These are phyloP conservation scores for Trichoderma guizhouense DNA, from an alignment of 2,329 filamentous ascomycete species.

Conservation along the genomic window DNA sequence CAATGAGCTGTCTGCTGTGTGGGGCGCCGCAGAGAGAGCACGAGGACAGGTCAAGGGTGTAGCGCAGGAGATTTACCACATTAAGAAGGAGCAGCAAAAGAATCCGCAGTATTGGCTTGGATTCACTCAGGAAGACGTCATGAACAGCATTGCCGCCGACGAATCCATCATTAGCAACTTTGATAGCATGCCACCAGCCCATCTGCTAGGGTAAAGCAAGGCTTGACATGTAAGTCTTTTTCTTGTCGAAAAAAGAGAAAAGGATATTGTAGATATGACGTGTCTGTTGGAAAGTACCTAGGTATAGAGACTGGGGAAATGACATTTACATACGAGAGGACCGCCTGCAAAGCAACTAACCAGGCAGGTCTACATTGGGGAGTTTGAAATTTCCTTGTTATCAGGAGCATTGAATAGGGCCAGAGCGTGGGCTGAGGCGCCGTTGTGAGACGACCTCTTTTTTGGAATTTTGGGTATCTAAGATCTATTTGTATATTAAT, in stretches of 20 bases:
- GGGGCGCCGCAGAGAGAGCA: constrained; percentile 68
- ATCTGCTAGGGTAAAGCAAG: neutral
- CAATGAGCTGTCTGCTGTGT: constrained; percentile 64
- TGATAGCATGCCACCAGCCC: constrained; percentile 33
- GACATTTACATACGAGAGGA: neutral
- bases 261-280: neutral
- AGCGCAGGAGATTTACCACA: constrained; percentile 69
- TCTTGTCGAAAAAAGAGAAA: neutral
- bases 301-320: neutral
- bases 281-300: neutral
- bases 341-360: neutral
- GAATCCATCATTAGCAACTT: constrained; percentile 59
- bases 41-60: constrained; percentile 72
- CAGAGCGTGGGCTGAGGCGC: neutral
- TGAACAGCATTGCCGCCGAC: constrained; percentile 53
- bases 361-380: neutral
- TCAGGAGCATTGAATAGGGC: neutral
- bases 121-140: constrained; percentile 53
- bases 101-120: constrained; percentile 54
- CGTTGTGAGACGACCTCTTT: neutral
- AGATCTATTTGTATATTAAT: neutral
- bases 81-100: constrained; percentile 54
- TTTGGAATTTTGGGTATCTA: neutral
- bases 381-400: neutral
- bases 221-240: neutral